A percentile compares a stretch with the other conserved stretches of the same genome.
Evolutionary conservation across 140 eudicot genomes (phyloP).

Genomic region (Anethum foeniculum): DNA sequence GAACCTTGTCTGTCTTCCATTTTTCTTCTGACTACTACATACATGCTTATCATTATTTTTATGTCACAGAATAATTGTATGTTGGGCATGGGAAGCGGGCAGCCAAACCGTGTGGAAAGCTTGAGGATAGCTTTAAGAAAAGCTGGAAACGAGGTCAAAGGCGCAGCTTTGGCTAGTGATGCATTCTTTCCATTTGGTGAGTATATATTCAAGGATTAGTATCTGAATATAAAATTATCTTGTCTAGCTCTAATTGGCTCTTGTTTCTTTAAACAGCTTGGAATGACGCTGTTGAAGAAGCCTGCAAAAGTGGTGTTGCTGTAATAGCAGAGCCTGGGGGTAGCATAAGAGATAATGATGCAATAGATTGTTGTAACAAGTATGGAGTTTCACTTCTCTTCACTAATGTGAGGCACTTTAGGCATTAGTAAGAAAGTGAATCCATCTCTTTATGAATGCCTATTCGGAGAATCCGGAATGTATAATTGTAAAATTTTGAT

Average conservation of each 20-base stretch:
- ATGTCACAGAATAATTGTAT: constrained; percentile 67
- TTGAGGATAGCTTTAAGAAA: constrained; percentile 84
- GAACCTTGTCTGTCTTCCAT: not conserved
- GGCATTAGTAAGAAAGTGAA: constrained; percentile 38
- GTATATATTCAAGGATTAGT: not conserved
- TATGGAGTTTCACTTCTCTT: constrained; percentile 76
- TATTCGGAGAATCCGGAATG: not conserved
- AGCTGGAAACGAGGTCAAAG: constrained; percentile 90
- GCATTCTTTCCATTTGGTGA: constrained; percentile 97
- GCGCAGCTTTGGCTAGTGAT: constrained; percentile 97
- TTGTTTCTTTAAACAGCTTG: constrained; percentile 41
- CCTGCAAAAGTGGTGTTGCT: constrained; percentile 77
- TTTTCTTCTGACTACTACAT: not conserved
- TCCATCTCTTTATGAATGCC: not conserved
- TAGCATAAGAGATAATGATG: constrained; percentile 77
- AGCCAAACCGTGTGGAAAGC: constrained; percentile 92
- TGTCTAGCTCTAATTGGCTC: not conserved
- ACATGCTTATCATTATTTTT: constrained; percentile 9
- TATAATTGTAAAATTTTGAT: not conserved
- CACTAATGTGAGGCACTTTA: constrained; percentile 96
- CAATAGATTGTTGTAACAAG: constrained; percentile 80
- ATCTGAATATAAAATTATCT: not conserved
- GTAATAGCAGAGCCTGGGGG: constrained; percentile 97
- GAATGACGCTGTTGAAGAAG: constrained; percentile 99
- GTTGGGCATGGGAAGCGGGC: constrained; percentile 99